These are phyloP conservation scores for Penicillium bialowiezense DNA, from an alignment of 495 filamentous ascomycete genomes.

Conservation along the genomic window DNA sequence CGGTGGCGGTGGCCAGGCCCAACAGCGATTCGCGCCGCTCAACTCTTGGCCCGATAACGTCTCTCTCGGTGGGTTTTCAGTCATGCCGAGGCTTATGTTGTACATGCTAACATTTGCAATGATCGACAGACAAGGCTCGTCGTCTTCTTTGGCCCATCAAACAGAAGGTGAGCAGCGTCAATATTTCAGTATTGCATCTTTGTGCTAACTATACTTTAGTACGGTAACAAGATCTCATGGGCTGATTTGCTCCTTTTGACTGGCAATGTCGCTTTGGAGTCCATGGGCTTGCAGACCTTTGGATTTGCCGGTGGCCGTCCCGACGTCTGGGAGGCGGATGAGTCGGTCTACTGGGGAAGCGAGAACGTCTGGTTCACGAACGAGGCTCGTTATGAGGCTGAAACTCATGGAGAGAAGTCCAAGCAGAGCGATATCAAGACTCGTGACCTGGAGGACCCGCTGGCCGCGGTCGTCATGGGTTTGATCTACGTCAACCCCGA, in stretches of 20 bases:
- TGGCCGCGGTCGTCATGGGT: slow-evolving; percentile 68
- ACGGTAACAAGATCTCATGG: slow-evolving; percentile 77
- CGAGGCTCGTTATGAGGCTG: slow-evolving; percentile 58
- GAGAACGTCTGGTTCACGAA: slow-evolving; percentile 68
- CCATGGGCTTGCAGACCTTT: slow-evolving; percentile 70
- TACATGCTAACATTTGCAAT: background rate
- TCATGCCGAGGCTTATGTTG: too few species aligned
- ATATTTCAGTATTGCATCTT: background rate
- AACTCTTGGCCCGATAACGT: slow-evolving; percentile 82
- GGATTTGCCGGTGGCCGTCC: slow-evolving; percentile 67
- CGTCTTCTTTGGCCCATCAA: slow-evolving; percentile 77
- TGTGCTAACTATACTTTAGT: slow-evolving; percentile 22
- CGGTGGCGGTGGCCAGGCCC: slow-evolving; percentile 66
- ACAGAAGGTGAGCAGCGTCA: slow-evolving; percentile 46
- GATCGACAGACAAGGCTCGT: slow-evolving; percentile 58
- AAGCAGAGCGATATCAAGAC: slow-evolving; percentile 51
- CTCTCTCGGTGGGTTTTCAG: slow-evolving; percentile 41
- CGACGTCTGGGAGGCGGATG: slow-evolving; percentile 69
- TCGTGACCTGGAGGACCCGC: slow-evolving; percentile 59
- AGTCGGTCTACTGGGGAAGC: slow-evolving; percentile 71
- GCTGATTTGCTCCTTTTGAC: slow-evolving; percentile 65
- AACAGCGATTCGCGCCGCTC: slow-evolving; percentile 72
- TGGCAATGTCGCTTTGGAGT: slow-evolving; percentile 72
- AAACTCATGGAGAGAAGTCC: slow-evolving; percentile 46
- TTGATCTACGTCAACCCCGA: slow-evolving; percentile 77